Percentiles rank a stretch among this genome's conserved stretches.
Conservation (phyloP, 2,329 filamentous ascomycete genomes). For the Pseudonectria buxi region DNA sequence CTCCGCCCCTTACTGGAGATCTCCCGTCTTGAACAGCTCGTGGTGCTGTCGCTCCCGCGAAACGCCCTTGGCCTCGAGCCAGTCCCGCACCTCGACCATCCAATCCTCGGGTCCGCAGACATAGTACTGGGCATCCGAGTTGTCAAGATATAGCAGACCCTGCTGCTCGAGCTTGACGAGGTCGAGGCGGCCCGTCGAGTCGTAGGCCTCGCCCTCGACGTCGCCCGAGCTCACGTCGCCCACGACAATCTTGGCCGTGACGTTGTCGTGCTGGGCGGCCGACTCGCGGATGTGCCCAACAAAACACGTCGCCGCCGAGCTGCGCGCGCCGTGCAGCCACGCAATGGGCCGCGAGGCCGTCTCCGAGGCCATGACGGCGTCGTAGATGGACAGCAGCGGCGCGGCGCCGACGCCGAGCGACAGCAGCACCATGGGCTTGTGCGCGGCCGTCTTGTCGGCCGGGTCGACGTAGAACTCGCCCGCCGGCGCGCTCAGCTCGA, state of each 20-base stretch:
- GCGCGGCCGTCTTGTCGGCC: constrained; percentile 29
- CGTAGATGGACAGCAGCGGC: constrained; percentile 59
- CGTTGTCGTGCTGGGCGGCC: constrained; percentile 28
- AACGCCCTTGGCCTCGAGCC: constrained; percentile 51
- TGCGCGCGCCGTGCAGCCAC: constrained; percentile 57
- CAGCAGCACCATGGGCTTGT: constrained; percentile 56
- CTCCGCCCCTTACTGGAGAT: constrained; percentile 10
- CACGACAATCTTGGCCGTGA: constrained; percentile 48
- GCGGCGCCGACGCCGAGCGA: constrained; percentile 65
- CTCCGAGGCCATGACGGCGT: constrained; percentile 37
- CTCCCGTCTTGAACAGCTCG: constrained; percentile 61
- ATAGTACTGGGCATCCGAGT: constrained; percentile 57
- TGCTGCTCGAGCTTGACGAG: constrained; percentile 48
- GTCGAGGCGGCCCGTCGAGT: constrained; percentile 51
- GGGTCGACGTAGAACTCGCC: constrained; percentile 58
- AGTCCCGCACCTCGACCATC: constrained; percentile 55
- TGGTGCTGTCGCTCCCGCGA: constrained; percentile 52
- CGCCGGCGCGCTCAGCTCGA: constrained; percentile 49
- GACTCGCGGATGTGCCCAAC: constrained; percentile 42
- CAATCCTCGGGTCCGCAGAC: constrained; percentile 65
- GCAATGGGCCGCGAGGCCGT: constrained; percentile 40
- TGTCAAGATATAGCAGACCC: constrained; percentile 47
- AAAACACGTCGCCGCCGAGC: constrained; percentile 48
- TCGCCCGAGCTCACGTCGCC: constrained; percentile 40
- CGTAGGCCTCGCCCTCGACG: constrained; percentile 47